These are phyloP conservation scores for Dactylellina drechsleri DNA, from an alignment of 2,329 filamentous ascomycete genomes.

Conservation along the genomic window DNA sequence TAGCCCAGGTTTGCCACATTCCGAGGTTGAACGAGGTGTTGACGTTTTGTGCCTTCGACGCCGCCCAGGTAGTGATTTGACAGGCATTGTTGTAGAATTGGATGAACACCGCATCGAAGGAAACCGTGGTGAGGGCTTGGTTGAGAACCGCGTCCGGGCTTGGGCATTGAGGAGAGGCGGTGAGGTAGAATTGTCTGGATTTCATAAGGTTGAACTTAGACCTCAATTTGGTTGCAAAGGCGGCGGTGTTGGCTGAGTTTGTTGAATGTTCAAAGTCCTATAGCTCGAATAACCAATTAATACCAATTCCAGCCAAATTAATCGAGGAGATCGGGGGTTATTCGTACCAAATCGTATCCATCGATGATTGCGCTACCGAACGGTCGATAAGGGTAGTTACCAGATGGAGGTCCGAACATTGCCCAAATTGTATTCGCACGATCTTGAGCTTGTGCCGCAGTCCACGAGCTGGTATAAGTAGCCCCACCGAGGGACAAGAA, in stretches of 20 bases:
- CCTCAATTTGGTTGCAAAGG: slow-evolving; percentile 71
- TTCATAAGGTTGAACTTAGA: slow-evolving; percentile 65
- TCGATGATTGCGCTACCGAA: slow-evolving; percentile 75
- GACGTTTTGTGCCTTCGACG: slow-evolving; percentile 56
- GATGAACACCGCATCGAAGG: slow-evolving; percentile 71
- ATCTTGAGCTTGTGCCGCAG: slow-evolving; percentile 63
- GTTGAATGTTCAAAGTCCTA: slow-evolving; percentile 40
- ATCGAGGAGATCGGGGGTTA: background rate
- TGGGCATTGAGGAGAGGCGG: slow-evolving; percentile 74
- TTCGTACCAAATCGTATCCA: slow-evolving; percentile 73
- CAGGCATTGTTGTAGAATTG: slow-evolving; percentile 77
- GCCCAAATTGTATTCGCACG: slow-evolving; percentile 74
- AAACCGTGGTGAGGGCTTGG: slow-evolving; percentile 62
- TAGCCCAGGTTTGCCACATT: slow-evolving; percentile 74
- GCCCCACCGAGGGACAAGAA: slow-evolving; percentile 77
- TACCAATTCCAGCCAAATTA: background rate
- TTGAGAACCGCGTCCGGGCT: slow-evolving; percentile 70
- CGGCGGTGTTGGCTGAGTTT: slow-evolving; percentile 68
- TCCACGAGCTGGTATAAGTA: slow-evolving; percentile 69
- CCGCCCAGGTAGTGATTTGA: slow-evolving; percentile 67
- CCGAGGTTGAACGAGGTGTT: slow-evolving; percentile 54
- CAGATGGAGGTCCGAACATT: slow-evolving; percentile 69
- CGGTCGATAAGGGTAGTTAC: slow-evolving; percentile 68
- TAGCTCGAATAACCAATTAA: background rate
- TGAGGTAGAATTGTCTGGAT: slow-evolving; percentile 68